phyloP scores from a whole-genome alignment of 345 rosid species.

The Syzygium jambos region DNA sequence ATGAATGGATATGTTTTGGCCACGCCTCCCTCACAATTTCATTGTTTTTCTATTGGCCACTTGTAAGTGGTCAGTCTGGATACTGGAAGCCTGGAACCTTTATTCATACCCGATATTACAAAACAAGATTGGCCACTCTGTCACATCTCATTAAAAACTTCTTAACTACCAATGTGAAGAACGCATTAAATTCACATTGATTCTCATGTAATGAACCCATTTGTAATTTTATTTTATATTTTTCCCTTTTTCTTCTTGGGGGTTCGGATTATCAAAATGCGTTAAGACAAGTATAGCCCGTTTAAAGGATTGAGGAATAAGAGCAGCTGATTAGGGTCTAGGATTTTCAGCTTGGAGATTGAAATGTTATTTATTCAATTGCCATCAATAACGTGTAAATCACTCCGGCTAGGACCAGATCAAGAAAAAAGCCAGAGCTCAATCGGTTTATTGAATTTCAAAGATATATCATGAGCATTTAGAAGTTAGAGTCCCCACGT shows the following conservation, averaged over 20 bases:
- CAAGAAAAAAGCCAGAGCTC: too few relatives aligned
- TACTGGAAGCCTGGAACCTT: neutral
- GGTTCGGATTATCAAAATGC: neutral
- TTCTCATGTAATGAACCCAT: neutral
- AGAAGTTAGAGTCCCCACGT: too few relatives aligned
- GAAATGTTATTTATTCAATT: neutral
- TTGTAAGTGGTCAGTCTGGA: neutral
- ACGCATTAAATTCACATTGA: neutral
- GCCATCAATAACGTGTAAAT: too few relatives aligned
- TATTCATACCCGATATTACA: neutral
- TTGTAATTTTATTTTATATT: too few relatives aligned
- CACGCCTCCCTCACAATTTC: neutral
- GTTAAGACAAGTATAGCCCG: neutral
- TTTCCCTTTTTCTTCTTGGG: neutral
- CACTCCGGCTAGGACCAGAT: neutral
- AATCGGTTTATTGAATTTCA: too few relatives aligned
- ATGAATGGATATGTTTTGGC: neutral
- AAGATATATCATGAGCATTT: too few relatives aligned
- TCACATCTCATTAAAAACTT: neutral
- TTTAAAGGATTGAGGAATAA: neutral
- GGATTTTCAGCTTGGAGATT: neutral
- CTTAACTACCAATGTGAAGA: neutral
- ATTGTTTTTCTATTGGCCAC: neutral
- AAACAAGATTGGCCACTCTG: neutral
- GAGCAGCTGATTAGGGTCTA: neutral